phyloP scores from a whole-genome alignment of 306 rosid species.

The Spatholobus suberectus region DNA sequence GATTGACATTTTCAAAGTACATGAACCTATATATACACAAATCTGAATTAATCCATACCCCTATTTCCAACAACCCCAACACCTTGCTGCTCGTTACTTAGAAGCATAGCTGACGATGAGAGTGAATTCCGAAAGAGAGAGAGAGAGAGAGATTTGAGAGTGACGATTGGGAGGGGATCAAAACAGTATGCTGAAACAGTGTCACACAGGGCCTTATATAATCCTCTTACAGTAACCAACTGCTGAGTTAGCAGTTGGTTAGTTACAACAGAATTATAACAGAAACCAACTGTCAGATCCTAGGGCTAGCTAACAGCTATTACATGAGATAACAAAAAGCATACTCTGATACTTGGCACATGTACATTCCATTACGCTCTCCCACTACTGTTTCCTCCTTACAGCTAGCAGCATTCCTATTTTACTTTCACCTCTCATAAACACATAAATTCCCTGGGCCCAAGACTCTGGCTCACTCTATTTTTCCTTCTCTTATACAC shows the following conservation, averaged over 20 bases:
- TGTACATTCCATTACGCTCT: not conserved
- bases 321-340: not conserved
- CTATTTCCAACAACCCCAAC: not conserved
- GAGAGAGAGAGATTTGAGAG: not conserved
- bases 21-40: not conserved
- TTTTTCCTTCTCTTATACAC: constrained; percentile 10
- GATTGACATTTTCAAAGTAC: not conserved
- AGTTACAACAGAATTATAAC: not conserved
- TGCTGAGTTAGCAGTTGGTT: not conserved
- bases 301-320: not conserved
- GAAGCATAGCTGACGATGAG: not conserved
- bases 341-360: not conserved
- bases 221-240: not conserved
- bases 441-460: not conserved
- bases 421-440: not conserved
- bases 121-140: not conserved
- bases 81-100: not conserved
- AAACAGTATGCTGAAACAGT: not conserved
- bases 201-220: not conserved
- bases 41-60: not conserved
- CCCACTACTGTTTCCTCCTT: not conserved
- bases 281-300: not conserved
- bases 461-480: not conserved
- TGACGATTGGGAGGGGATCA: not conserved
- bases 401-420: not conserved